Base-by-base conservation (phyloP, 2,329 filamentous ascomycete genomes). In the Trichoderma lentiforme region DNA sequence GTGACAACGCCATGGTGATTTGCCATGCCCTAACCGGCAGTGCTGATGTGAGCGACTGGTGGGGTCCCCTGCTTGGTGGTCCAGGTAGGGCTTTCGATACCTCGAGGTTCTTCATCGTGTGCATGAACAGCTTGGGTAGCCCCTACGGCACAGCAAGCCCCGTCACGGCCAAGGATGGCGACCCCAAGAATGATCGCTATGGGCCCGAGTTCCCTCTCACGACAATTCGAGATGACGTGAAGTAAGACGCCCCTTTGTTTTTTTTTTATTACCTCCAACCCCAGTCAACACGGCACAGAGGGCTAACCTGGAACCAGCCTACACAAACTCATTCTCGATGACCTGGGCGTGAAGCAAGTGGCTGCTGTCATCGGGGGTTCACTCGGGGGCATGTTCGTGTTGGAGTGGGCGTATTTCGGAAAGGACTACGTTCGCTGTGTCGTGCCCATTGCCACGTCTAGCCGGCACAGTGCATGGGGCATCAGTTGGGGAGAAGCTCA, bases 161-260 rank as follows among this genome's bases (percentile, higher is more conserved):
- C 1, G 93, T 95, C 68, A 99, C 96, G 2, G 91, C 91, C 76
- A 97, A 93, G 81, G 91, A 98, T 78, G 94, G 94, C 15, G 89
- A 97, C 76, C 83, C 87, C 18, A 85, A 85, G 66, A 90, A 93
- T 74, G 94, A 89, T 21, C 88, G 89, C 76, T 99, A 99, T 79
- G 96, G 96, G 0, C 96, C 96, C 1, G 96, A 99, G 79, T 99
- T 99, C 76, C 96, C 96, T 61, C 84, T 99, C 74, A 98, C 96
- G 1, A 98, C 96, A 0, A 93, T 99, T 74, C 88, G 95, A 75
- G 96, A 99, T 80, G 96, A 99, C 83, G 95, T 98, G 68, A 94
- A 93, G 93, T 96, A 83, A 84, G 92, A 81, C 39, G 60, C 30
- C 15, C 18, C 32, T 36, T 24, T n/a, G n/a, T 62, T 18, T 32